Conservation (phyloP, 31 red algal genomes). For the Odonthalia washingtoniensis region DNA sequence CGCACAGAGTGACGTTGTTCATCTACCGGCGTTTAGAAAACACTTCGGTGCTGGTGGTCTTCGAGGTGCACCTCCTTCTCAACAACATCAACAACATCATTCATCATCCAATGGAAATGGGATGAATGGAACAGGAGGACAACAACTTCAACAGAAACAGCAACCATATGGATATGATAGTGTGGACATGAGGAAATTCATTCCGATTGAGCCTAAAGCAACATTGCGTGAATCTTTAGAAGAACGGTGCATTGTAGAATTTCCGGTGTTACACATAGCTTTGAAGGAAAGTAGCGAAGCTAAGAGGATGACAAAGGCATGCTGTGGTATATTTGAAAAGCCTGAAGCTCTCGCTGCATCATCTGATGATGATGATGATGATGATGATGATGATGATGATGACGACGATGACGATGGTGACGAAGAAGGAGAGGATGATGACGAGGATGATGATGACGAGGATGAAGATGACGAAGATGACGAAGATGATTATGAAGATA, state of each 20-base stretch:
- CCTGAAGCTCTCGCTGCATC: slow-evolving; percentile 38
- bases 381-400: slow-evolving; percentile 14
- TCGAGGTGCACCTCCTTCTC: too few relatives aligned
- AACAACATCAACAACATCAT: background rate
- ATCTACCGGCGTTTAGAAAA: background rate
- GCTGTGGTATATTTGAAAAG: slow-evolving; percentile 55
- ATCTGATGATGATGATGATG: slow-evolving; percentile 21
- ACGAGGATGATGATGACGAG: background rate
- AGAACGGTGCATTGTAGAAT: slow-evolving; percentile 49
- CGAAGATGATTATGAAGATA: background rate
- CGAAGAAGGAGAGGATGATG: background rate
- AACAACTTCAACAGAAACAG: background rate
- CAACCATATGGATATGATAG: background rate
- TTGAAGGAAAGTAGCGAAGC: slow-evolving; percentile 38
- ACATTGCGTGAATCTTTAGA: slow-evolving; percentile 45
- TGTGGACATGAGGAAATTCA: slow-evolving; percentile 43
- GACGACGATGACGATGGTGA: background rate
- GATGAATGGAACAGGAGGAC: background rate
- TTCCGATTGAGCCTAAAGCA: slow-evolving; percentile 31
- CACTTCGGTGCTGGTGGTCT: too few relatives aligned
- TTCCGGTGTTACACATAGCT: slow-evolving; percentile 54
- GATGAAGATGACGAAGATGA: background rate
- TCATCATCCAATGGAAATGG: background rate
- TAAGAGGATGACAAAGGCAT: slow-evolving; percentile 27
- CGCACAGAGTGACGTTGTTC: background rate